Base-by-base conservation (phyloP, 257 asterid genomes). In the Gynochthodes officinalis region DNA sequence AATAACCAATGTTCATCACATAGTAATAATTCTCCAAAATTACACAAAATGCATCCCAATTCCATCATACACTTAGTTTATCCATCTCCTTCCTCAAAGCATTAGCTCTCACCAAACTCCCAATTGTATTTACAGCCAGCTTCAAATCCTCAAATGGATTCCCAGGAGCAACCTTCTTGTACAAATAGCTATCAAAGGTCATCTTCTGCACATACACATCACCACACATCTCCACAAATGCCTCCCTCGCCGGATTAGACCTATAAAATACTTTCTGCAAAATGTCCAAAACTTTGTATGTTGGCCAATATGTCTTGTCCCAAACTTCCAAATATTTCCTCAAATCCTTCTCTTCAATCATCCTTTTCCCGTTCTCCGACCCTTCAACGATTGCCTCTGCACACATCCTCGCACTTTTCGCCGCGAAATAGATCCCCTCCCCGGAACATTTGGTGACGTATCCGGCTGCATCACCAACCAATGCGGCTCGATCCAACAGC, bases 261-360 rank as follows among this genome's bases (percentile, higher is more conserved):
- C 96, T 39, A 83, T 90, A 93, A 73, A 93, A 93, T 5, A 93
- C 92, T 84, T 90, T 90, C 88, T 93, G 98, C 85, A 93, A 39
- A 0, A 90, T 71, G 72, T 93, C 98, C 59, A 93, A 75, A 16
- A 93, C 97, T 77, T 93, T 93, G 73, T 90, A 93, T 1, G 97
- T 93, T 5, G 97, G 96, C 97, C 96, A 89, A 10, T 93, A 93
- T 0, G 97, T 88, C 70, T 89, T 89, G 79, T 93, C 98, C 98
- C 98, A 93, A 16, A 87, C 88, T 79, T 89, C 91, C 82, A 92
- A 62, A 37, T 92, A 92, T 15, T 82, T 90, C 85, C 98, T 82
- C 75, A 92, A 53, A 70, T 92, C 98, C 18, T 90, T 80, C 80
- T 92, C 97, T 4, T 87, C 93, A 70, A 89, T 86, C 96, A 88